These are phyloP conservation scores for Trichomonas tenax DNA, from an alignment of 208 protist species.

Conservation along the genomic window DNA sequence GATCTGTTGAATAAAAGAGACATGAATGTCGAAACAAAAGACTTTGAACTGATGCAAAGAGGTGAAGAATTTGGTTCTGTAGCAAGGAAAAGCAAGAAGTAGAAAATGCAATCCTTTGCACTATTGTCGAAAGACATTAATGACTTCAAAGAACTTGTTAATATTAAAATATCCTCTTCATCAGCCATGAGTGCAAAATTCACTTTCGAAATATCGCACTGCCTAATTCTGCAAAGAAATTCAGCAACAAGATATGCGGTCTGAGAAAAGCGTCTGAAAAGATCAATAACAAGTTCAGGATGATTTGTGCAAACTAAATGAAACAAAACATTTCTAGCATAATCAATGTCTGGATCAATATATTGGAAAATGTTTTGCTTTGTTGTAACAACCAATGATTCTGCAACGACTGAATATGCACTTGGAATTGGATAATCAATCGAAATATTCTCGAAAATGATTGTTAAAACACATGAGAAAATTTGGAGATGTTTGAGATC, in stretches of 20 bases:
- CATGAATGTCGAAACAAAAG: not conserved
- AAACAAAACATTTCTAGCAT: not conserved
- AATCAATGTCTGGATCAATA: not conserved
- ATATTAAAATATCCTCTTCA: not conserved
- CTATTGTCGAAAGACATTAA: not conserved
- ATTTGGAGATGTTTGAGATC: not conserved
- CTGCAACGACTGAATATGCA: not conserved
- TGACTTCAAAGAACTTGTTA: not conserved
- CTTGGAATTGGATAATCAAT: not conserved
- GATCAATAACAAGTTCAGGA: not conserved
- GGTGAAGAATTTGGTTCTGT: not conserved
- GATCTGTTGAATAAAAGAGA: not conserved
- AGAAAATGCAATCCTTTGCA: not conserved
- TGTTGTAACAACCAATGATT: not conserved
- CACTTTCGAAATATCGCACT: not conserved
- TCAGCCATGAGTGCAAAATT: not conserved
- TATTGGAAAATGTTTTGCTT: not conserved
- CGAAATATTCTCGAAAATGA: not conserved
- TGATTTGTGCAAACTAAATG: not conserved
- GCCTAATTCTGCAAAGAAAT: not conserved
- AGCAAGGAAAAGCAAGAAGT: not conserved
- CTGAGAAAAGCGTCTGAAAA: not conserved
- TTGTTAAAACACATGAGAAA: not conserved
- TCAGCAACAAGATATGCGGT: not conserved
- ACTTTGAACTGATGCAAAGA: not conserved